A percentile compares a stretch with the other conserved stretches of the same genome.
Conservation (phyloP, 2,329 filamentous ascomycete genomes). For the Ceratocystis eucalypticola region DNA sequence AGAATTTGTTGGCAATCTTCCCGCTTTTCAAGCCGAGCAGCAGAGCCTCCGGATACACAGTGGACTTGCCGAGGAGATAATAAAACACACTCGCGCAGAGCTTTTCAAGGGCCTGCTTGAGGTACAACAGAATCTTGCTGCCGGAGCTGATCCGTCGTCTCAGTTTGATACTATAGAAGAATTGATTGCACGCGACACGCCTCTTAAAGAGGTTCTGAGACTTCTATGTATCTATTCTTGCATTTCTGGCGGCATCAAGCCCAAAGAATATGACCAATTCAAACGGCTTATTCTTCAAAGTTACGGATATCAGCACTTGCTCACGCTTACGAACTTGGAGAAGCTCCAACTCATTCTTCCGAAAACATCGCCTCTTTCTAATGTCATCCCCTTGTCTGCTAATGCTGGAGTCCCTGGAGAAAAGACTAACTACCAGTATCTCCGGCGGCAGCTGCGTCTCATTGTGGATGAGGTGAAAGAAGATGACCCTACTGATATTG, state of each 20-base stretch:
- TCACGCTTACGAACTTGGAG: conserved; percentile 78
- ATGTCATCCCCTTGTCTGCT: conserved; percentile 63
- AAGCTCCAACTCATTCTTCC: conserved; percentile 77
- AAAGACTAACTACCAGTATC: conserved; percentile 79
- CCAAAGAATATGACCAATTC: conserved; percentile 79
- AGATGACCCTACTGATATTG: conserved; percentile 81
- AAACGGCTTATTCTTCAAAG: conserved; percentile 78
- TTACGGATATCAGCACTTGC: conserved; percentile 87
- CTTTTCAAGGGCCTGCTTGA: conserved; percentile 79
- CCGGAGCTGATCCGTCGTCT: conserved; percentile 73
- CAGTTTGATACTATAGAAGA: conserved; percentile 89
- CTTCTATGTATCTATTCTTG: conserved; percentile 85
- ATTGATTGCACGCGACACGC: conserved; percentile 75
- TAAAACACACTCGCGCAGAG: conserved; percentile 81
- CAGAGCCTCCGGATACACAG: conserved; percentile 87
- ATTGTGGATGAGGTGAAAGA: conserved; percentile 97
- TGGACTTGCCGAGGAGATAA: conserved; percentile 83
- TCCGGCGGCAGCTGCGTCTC: conserved; percentile 73
- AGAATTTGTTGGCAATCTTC: conserved; percentile 88
- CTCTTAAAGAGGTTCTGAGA: conserved; percentile 67
- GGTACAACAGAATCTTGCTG: conserved; percentile 89
- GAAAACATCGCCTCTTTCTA: conserved; percentile 61
- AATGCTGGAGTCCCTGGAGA: conserved; percentile 41
- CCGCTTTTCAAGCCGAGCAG: conserved; percentile 84
- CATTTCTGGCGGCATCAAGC: conserved; percentile 74